Conservation (phyloP, 1,284 basidiomycete species). For the Sporisorium scitamineum region DNA sequence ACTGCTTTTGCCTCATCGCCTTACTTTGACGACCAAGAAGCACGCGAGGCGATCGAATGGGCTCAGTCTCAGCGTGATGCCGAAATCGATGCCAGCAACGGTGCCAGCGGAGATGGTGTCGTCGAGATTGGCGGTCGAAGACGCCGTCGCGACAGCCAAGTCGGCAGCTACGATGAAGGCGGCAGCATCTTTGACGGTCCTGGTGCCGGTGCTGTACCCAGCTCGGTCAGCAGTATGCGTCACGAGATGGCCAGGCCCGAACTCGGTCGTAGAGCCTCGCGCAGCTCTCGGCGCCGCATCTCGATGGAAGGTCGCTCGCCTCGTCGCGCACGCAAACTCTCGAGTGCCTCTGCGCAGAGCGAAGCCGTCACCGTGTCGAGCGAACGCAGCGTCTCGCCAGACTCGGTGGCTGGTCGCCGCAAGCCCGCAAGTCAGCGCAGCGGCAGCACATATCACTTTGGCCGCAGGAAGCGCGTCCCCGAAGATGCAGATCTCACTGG, state of each 20-base stretch:
- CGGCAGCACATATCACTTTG: slow-evolving; percentile 52
- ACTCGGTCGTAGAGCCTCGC: slow-evolving; percentile 52
- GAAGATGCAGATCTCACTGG: slow-evolving; percentile 41
- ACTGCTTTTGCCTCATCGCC: slow-evolving; percentile 53
- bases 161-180: slow-evolving; percentile 65
- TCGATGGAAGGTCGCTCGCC: slow-evolving; percentile 59
- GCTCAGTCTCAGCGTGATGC: slow-evolving; percentile 34
- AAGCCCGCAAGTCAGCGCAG: slow-evolving; percentile 54
- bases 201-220: slow-evolving; percentile 64
- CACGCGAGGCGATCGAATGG: slow-evolving; percentile 61
- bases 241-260: slow-evolving; percentile 56
- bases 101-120: slow-evolving; percentile 4
- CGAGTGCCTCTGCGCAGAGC: slow-evolving; percentile 38
- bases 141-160: slow-evolving; percentile 62
- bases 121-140: slow-evolving; percentile 39
- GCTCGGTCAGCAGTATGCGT: slow-evolving; percentile 59
- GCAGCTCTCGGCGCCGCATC: slow-evolving; percentile 56
- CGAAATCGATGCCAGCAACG: slow-evolving; percentile 26
- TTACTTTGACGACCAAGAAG: slow-evolving; percentile 66
- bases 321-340: slow-evolving; percentile 41
- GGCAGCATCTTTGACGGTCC: slow-evolving; percentile 68
- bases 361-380: slow-evolving; percentile 46
- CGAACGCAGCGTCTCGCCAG: slow-evolving; percentile 43
- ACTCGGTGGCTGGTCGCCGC: slow-evolving; percentile 39
- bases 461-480: slow-evolving; percentile 35